Base-by-base conservation (phyloP, 148 eudicot species). In the Diospyros kaki region DNA sequence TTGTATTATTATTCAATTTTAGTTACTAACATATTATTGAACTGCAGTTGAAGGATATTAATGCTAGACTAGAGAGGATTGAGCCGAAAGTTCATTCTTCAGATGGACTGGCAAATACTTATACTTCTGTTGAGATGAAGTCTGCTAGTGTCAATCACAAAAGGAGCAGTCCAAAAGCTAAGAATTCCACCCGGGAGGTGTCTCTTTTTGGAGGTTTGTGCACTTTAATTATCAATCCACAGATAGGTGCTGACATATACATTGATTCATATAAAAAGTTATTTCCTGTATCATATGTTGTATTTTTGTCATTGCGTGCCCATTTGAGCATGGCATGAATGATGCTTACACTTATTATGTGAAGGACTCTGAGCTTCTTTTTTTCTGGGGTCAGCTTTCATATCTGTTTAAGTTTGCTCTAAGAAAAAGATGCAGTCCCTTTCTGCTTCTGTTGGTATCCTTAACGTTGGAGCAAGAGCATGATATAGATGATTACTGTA, bases 161-260 rank as follows among this genome's bases (percentile, higher is more conserved):
- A 85, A 89, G 86, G 80, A 89, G 89, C 84, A 94, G 99, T 80
- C 97, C 98, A 0, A 95, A 87, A 83, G 96, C 99, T 54, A 95
- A 87, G 85, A 88, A 63, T 77, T 79, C 90, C 48, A 58, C 84
- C 2, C 90, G 97, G 6, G 99, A 95, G 84, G 81, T 81, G 45
- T 88, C 97, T 71, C 87, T 91, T 7, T 91, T 95, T 83, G 99
- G 97, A 89, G 99, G 99, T 95, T 69, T 61, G 85, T 76, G 56
- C 62, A 18, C 14, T 74, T 50, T 51, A 52, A 51, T 18, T 5
- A 15, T 46, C 13, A 51, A 45, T 61, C 28, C 44, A 44, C 10
- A 63, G 15, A 50, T 50, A 28, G 43, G 42, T 53, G 58, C 13
- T 73, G 56, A 46, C 41, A 4, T 39, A 51, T 39, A 11, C 18